These are phyloP conservation scores for Tympanopsis confertula DNA, from an alignment of 2,329 filamentous ascomycete species.

Conservation along the genomic window DNA sequence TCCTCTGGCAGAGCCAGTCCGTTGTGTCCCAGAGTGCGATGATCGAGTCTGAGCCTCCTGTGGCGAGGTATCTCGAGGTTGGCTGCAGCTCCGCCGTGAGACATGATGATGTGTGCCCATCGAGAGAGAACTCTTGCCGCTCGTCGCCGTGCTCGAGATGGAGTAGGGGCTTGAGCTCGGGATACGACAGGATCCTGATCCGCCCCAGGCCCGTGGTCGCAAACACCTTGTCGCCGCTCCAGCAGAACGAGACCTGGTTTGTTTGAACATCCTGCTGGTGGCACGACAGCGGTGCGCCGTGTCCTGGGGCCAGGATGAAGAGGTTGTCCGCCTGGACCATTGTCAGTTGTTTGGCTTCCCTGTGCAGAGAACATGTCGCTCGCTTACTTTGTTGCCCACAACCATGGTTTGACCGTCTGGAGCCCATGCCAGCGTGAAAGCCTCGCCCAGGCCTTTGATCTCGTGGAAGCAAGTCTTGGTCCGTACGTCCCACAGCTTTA, in stretches of 20 bases:
- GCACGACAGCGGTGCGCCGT: constrained; percentile 39
- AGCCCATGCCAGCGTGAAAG: constrained; percentile 63
- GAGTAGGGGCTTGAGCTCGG: constrained; percentile 44
- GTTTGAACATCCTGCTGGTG: constrained; percentile 53
- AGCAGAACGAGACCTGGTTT: constrained; percentile 66
- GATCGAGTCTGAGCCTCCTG: constrained; percentile 64
- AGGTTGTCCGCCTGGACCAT: constrained; percentile 43
- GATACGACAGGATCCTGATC: constrained; percentile 59
- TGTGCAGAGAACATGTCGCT: constrained; percentile 2
- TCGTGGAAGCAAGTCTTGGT: constrained; percentile 61
- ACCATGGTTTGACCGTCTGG: constrained; percentile 60
- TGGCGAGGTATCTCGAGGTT: constrained; percentile 59
- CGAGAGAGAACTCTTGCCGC: constrained; percentile 44
- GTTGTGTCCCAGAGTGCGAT: constrained; percentile 69
- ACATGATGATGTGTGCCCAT: constrained; percentile 64
- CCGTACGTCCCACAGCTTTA: constrained; percentile 72
- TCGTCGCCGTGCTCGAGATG: constrained; percentile 31
- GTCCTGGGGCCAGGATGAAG: constrained; percentile 48
- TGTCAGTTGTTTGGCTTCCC: constrained; percentile 6
- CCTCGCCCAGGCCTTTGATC: constrained; percentile 52
- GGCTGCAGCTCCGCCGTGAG: constrained; percentile 60
- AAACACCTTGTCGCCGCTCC: constrained; percentile 60
- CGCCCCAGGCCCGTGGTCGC: constrained; percentile 61
- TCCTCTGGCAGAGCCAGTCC: constrained; percentile 66
- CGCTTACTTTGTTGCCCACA: constrained; percentile 59